Conservation (phyloP, 1,139 yeast species). For the Casaregolazyma suthepensis region DNA sequence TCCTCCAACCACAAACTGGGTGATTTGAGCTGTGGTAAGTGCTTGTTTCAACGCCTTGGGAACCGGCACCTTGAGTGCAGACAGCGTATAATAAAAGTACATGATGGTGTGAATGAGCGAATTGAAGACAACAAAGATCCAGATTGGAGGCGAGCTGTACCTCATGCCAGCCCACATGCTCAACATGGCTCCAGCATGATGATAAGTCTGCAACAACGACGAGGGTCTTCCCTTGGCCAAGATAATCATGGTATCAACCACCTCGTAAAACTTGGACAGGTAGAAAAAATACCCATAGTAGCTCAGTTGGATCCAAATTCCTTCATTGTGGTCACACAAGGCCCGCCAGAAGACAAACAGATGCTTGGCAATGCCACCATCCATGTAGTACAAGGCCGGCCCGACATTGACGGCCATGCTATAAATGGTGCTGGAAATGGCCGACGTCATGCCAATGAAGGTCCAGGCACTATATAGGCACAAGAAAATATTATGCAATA, state of each 20-base stretch:
- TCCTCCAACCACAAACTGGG: slow-evolving; percentile 68
- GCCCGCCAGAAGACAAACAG: slow-evolving; percentile 46
- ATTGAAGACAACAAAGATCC: slow-evolving; percentile 78
- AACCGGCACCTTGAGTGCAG: slow-evolving; percentile 55
- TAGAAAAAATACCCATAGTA: slow-evolving; percentile 65
- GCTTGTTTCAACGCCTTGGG: slow-evolving; percentile 54
- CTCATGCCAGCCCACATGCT: slow-evolving; percentile 81
- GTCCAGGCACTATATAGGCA: slow-evolving; percentile 71
- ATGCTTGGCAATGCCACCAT: slow-evolving; percentile 12
- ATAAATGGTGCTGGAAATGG: slow-evolving; percentile 38
- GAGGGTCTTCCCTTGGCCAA: slow-evolving; percentile 66
- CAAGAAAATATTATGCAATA: slow-evolving; percentile 56
- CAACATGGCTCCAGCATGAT: slow-evolving; percentile 78
- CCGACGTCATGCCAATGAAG: slow-evolving; percentile 55
- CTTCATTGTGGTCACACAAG: slow-evolving; percentile 56
- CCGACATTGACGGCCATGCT: slow-evolving; percentile 18
- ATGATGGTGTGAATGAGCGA: slow-evolving; percentile 70
- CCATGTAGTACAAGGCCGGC: slow-evolving; percentile 14
- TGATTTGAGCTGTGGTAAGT: slow-evolving; percentile 63
- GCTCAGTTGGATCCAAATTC: slow-evolving; percentile 50
- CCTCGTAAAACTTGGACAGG: slow-evolving; percentile 67
- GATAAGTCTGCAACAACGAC: slow-evolving; percentile 65
- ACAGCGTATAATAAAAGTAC: slow-evolving; percentile 66
- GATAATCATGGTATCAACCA: slow-evolving; percentile 62
- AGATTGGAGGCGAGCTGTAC: slow-evolving; percentile 67